Base-by-base conservation (phyloP, 345 rosid species). In the Excoecaria agallocha region DNA sequence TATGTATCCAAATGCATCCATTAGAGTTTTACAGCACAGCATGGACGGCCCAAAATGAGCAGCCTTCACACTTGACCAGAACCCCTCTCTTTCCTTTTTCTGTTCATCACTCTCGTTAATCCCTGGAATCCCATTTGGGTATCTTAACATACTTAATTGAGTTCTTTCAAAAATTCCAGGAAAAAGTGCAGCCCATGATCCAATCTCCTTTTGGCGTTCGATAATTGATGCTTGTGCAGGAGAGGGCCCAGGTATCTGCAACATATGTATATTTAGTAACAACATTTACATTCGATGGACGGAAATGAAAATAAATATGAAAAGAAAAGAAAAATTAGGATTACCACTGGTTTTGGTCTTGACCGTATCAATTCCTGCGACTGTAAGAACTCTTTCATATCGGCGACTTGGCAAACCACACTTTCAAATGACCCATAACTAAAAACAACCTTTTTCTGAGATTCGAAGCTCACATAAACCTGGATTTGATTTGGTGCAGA, bases 91-190 rank as follows among this genome's bases (percentile, higher is more conserved):
- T 78, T 78, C 84, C 46, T 85, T 80, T 24, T 74, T 66, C 67
- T 85, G 84, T 67, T 84, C 91, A 72, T 86, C 80, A 78, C 83
- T 86, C 86, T 93, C 97, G 56, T 87, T 83, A 35, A 79, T n/a
- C 52, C 95, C 95, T 52, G 87, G 87, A 68, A 91, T 95, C 54
- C 95, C 97, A 19, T 63, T 70, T 16, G 91, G 92, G 54, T 90
- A 85, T 71, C 90, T 93, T 8, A 84, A 78, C 72, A 89, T 84
- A 59, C 82, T 78, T 69, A 90, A 56, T 70, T 87, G 89, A 19
- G 98, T 91, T 84, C 93, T 85, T 48, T 90, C 87, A 41, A 93
- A 93, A 77, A 90, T 91, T 1, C 95, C 89, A 54, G 97, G 97
- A 73, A 91, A 80, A 86, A 82, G 91, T 60, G 89, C 74, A 39